Base-by-base conservation (phyloP, 2,329 filamentous ascomycete genomes). In the Ilyonectria robusta region DNA sequence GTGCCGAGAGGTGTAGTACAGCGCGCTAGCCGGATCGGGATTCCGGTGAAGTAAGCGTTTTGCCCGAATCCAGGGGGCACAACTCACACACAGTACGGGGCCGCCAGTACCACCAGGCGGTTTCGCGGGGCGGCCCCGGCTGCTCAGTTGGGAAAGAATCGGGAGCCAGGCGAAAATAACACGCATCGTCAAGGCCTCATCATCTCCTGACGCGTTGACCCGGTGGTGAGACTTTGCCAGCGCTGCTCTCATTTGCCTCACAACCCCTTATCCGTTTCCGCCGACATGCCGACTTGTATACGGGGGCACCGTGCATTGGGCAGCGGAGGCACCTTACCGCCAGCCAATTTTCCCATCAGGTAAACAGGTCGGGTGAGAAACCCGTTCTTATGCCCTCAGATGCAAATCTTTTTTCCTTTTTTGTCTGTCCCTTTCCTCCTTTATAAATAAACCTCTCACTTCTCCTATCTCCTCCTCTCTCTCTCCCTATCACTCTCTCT, bases 321-420 rank as follows among this genome's bases (percentile, higher is more conserved):
- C 74, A 76, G 66, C 74, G 74, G 73, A 75, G 66, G 71, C 72
- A 70, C 74, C 62, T 72, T 68, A 63, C 66, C 68, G 68, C 72
- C 71, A 66, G 62, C 65, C 42, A 59, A 67, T 70, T 70, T 71
- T 68, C 58, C 55, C 59, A 65, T 23, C 67, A 74, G 68, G 65
- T 31, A 44, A 46, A 46, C 23, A 31, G 37, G 53, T 51, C 35
- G 59, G 60, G 56, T 15, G 53, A 62, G 60, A 66, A 35, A 55
- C 35, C 35, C 31, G 44, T 47, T 60, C 57, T 66, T 69, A 64
- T 46, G 62, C 57, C 54, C 55, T 68, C 66, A 63, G 58, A 62
- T 66, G 67, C 63, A 64, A 61, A 74, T 60, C 55, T 46, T 62
- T 63, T 70, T 48, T 55, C 31, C 62, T 42, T 48, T 68, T 57